Percentiles rank a stretch among this genome's conserved stretches.
These are phyloP conservation scores for Udeniomyces megalosporus DNA, from an alignment of 768 basidiomycete genomes.

Conservation along the genomic window DNA sequence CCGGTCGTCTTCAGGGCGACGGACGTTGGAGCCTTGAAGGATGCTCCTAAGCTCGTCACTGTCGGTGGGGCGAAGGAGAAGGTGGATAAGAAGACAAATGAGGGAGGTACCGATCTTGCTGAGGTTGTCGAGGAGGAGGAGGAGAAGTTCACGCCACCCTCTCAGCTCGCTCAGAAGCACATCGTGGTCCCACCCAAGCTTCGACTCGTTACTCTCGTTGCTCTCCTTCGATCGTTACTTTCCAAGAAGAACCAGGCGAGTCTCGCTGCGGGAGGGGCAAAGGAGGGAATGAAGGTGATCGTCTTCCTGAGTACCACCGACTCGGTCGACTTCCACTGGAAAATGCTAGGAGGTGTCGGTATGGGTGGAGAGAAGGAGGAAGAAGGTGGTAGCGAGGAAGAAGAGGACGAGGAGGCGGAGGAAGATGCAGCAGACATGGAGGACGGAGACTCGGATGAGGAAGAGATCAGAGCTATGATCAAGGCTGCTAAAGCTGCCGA, in stretches of 20 bases:
- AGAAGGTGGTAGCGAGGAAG: slow-evolving; percentile 17
- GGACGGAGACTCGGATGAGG: not conserved
- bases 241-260: slow-evolving; percentile 32
- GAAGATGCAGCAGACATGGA: slow-evolving; percentile 21
- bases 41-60: not conserved
- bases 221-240: slow-evolving; percentile 58
- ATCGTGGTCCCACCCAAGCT: slow-evolving; percentile 79
- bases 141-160: slow-evolving; percentile 71
- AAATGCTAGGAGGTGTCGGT: slow-evolving; percentile 49
- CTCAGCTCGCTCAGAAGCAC: slow-evolving; percentile 83
- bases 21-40: slow-evolving; percentile 32
- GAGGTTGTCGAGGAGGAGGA: slow-evolving; percentile 18
- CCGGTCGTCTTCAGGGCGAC: slow-evolving; percentile 72
- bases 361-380: slow-evolving; percentile 39
- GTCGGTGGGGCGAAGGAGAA: not conserved
- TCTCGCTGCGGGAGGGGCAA: not conserved
- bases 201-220: slow-evolving; percentile 77
- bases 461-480: slow-evolving; percentile 2
- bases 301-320: slow-evolving; percentile 95
- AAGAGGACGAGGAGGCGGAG: slow-evolving; percentile 21
- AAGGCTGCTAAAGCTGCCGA: not conserved
- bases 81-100: slow-evolving; percentile 18
- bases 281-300: slow-evolving; percentile 48
- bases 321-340: slow-evolving; percentile 95
- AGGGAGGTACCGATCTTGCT: slow-evolving; percentile 7